Conservation (phyloP, 2,329 filamentous ascomycete species). For the Colletotrichum limetticola region DNA sequence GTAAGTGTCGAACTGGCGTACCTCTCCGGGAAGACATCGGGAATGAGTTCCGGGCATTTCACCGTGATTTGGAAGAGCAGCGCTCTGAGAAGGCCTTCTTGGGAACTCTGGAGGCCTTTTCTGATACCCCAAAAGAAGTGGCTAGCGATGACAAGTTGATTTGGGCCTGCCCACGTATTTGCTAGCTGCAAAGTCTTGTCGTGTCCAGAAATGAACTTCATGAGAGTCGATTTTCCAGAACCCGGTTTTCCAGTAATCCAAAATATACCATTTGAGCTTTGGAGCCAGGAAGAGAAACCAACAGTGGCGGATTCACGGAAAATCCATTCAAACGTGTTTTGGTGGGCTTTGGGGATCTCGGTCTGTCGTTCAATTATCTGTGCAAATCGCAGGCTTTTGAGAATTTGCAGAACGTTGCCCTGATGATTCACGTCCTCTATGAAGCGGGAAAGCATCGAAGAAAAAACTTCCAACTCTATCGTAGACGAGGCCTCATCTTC, state of each 20-base stretch:
- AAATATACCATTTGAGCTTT: conserved; percentile 41
- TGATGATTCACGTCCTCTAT: neutral
- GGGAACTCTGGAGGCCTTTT: conserved; percentile 49
- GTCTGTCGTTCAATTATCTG: conserved; percentile 11
- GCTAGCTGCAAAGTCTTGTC: conserved; percentile 37
- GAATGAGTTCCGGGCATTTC: neutral
- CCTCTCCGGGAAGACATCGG: neutral
- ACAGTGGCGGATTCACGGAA: conserved; percentile 39
- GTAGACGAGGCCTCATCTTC: neutral
- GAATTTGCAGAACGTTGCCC: neutral
- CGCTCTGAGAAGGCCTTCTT: conserved; percentile 49
- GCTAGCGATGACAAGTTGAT: conserved; percentile 43
- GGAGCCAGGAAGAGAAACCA: conserved; percentile 42
- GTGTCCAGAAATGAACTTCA: conserved; percentile 49
- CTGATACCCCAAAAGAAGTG: conserved; percentile 57
- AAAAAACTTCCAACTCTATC: neutral
- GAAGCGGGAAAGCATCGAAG: neutral
- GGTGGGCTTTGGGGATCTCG: conserved; percentile 49
- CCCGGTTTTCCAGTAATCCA: conserved; percentile 56
- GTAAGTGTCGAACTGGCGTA: neutral
- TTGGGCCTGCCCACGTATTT: conserved; percentile 45
- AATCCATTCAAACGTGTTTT: conserved; percentile 50
- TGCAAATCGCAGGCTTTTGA: conserved; percentile 5
- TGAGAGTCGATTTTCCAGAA: conserved; percentile 58
- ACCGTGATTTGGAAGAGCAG: conserved; percentile 32